These are phyloP conservation scores for Diversispora eburnea DNA, from an alignment of 192 early-diverging fungal species.

Conservation along the genomic window DNA sequence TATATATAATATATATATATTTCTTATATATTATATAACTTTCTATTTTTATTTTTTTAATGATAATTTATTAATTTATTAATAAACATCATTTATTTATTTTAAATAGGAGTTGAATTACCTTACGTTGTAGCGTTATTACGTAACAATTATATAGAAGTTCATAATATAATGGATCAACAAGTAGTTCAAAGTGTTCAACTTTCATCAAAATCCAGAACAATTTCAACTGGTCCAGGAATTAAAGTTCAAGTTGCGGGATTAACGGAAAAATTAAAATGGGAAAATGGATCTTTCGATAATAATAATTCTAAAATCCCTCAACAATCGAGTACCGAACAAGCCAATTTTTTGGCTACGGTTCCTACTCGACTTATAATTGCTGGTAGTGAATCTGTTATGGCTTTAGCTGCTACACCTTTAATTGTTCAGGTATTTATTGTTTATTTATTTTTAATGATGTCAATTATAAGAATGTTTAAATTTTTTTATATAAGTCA, in stretches of 20 bases:
- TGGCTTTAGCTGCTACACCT: conserved; percentile 58
- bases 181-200: conserved; percentile 53
- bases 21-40: too few species aligned
- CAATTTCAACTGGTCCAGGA: conserved; percentile 51
- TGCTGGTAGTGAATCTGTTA: conserved; percentile 52
- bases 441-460: background rate
- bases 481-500: too few species aligned
- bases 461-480: too few species aligned
- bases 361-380: conserved; percentile 54
- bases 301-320: background rate
- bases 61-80: background rate
- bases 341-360: conserved; percentile 16
- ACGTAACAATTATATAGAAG: conserved; percentile 61
- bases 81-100: background rate
- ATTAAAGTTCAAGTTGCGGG: conserved; percentile 47
- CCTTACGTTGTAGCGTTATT: conserved; percentile 73
- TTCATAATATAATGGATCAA: conserved; percentile 73
- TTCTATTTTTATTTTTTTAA: background rate
- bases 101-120: conserved; percentile 59
- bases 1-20: too few species aligned
- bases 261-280: conserved; percentile 35
- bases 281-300: conserved; percentile 1
- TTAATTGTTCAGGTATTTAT: conserved; percentile 53
- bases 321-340: background rate
- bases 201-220: conserved; percentile 45